Base-by-base conservation (phyloP, 495 filamentous ascomycete species). In the Aspergillus conjunctus region DNA sequence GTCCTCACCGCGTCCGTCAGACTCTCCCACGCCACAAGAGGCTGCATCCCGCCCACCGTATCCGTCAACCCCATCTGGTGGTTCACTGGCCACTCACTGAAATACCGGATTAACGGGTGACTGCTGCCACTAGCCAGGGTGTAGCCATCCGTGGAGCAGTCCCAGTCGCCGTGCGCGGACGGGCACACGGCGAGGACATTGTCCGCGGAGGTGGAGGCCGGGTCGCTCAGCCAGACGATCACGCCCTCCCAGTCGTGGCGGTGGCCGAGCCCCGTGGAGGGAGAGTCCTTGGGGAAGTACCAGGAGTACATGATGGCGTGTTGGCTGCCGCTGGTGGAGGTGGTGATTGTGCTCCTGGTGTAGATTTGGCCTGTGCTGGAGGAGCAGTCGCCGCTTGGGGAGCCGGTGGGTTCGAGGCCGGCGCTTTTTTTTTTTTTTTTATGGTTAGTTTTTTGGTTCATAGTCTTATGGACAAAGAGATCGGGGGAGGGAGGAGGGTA, bases 1-100 rank as follows among this genome's bases (percentile, higher is more conserved):
- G 51, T 66, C 59, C 69, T 65, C 34, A 74, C 78, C 30, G 63
- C 76, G 18, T 51, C 50, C 9, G 77, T 69, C 64, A 85, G 53
- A n/a, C 72, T 77, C 60, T 84, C 81, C 79, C 81, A 84, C 4
- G 81, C 81, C 60, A 84, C 74, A 54, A 85, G 59, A 11, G 81
- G 81, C 72, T 84, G 81, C 22, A 71, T 66, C 7, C 80, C 81
- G 14, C 81, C 82, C 22, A 80, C 73, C 1, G 68, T 73, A 7
- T 31, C 60, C 7, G 79, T 82, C 14, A 81, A 63, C 14, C 76
- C 76, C 30, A 72, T 69, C 41, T 75, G 71, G 56, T 85, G 81
- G 59, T 85, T 69, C 11, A 84, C 39, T 7, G 81, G 80, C 78
- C 78, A 83, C 20, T 70, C 61, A 34, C 73, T 80, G 15, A 76